A percentile compares a stretch with the other conserved stretches of the same genome.
Evolutionary conservation across 495 filamentous ascomycete species (phyloP).

Genomic region (Penicillium cataractarum): DNA sequence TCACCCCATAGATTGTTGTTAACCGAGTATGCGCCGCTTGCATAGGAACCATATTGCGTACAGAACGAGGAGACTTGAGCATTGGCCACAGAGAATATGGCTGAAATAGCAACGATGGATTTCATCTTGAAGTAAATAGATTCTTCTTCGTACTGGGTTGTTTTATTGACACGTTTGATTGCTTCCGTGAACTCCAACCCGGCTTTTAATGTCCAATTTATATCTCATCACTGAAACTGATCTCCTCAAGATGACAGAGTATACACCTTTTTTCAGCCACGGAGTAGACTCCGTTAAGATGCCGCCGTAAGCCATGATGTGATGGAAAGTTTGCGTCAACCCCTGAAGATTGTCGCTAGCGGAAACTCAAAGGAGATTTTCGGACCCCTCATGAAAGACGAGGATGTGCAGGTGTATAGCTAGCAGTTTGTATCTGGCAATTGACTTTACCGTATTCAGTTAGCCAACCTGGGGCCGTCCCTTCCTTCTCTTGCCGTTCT

Average conservation of each 20-base stretch:
- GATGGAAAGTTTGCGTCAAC: neutral
- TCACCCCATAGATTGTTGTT: slow-evolving; percentile 55
- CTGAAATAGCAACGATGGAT: neutral
- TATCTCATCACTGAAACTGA: neutral
- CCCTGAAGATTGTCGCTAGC: neutral
- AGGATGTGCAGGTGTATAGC: neutral
- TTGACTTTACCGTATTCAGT: neutral
- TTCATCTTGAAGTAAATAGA: neutral
- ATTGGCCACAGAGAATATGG: neutral
- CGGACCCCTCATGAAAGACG: neutral
- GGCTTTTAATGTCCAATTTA: neutral
- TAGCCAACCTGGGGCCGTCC: neutral
- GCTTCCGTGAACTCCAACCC: no score
- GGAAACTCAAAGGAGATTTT: neutral
- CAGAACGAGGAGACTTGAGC: neutral
- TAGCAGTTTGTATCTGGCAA: neutral
- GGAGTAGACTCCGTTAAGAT: neutral
- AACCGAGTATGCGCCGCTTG: slow-evolving; percentile 22
- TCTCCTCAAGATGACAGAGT: neutral
- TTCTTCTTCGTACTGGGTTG: neutral
- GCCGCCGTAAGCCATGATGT: neutral
- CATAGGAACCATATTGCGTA: slow-evolving; percentile 26
- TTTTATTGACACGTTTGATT: no score
- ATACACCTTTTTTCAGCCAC: neutral
- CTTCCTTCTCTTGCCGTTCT: neutral